Evolutionary conservation across 371 early-diverging fungal genomes (phyloP).

Genomic region (Neoconidiobolus thromboides): DNA sequence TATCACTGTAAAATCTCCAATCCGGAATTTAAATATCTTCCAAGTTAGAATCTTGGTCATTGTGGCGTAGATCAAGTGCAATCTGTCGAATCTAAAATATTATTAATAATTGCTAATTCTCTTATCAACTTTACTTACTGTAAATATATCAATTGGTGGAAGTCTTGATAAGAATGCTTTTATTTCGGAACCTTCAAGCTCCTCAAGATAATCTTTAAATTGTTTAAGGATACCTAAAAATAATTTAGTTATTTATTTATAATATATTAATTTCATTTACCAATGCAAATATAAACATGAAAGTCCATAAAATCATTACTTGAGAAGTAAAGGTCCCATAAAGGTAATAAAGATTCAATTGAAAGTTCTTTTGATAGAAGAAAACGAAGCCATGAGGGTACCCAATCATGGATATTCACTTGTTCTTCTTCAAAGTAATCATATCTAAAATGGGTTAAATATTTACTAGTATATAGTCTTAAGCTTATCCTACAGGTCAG

Average conservation of each 20-base stretch:
- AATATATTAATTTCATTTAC: constrained; percentile 12
- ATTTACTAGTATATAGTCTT: background rate
- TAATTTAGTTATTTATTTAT: background rate
- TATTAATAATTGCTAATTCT: too few relatives aligned
- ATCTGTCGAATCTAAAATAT: too few relatives aligned
- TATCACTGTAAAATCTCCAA: too few relatives aligned
- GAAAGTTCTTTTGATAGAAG: constrained; percentile 64
- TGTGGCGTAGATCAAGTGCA: too few relatives aligned
- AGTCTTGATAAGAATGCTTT: background rate
- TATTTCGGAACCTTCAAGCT: constrained; percentile 81
- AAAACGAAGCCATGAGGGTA: constrained; percentile 68
- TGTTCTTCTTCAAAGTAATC: constrained; percentile 92
- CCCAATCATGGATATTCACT: constrained; percentile 77
- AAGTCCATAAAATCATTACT: constrained; percentile 43
- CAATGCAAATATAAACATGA: constrained; percentile 61
- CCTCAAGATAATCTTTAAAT: constrained; percentile 60
- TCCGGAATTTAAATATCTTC: too few relatives aligned
- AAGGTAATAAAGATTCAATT: constrained; percentile 45
- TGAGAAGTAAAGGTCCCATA: constrained; percentile 77
- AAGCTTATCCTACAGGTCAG: constrained; percentile 38
- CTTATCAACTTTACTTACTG: background rate
- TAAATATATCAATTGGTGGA: constrained; percentile 2
- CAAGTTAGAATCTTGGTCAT: too few relatives aligned
- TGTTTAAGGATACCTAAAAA: constrained; percentile 17
- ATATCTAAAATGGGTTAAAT: constrained; percentile 6